Base-by-base conservation (phyloP, 345 rosid genomes). In the Anastatica hierochuntica region DNA sequence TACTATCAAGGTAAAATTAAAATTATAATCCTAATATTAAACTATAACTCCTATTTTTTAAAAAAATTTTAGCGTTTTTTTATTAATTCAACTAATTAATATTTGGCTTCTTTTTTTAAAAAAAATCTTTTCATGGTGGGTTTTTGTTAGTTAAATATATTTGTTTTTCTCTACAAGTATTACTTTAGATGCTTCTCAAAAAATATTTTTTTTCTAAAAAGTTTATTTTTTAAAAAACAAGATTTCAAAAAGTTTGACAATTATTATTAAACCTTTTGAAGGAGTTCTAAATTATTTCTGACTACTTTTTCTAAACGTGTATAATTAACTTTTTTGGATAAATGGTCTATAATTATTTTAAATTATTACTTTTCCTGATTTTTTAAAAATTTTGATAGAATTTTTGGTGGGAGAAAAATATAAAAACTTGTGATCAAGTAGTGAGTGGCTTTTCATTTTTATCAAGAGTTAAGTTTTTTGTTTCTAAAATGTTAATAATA, bases 1-100 rank as follows among this genome's bases (percentile, higher is more conserved):
- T 37, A 50, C 50, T 7, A 61, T 48, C 14, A 55, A 71, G 53
- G 94, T 86, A 72, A 81, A 69, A 4, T 6, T 29, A 4, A 29
- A 24, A 24, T 24, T 1, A 29, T n/a, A 29, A 29, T 8, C 4
- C 0, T 6, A 29, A 29, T 0, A 29, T 6, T 29, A 7, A 29
- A 29, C 7, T 29, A 24, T 8, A 2, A 7, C 2, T 29, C 33
- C 33, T 6, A 29, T 29, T 29, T 29, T 29, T 29, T 0, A 9
- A 29, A 29, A 29, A 2, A 29, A 29, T 29, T 3, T 29, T 29
- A 1, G 7, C 33, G 33, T 6, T 29, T 29, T 29, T 29, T 7
- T 29, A 29, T 7, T 24, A 24, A 2, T 29, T 8, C 8, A 29
- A 5, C 8, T 29, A 29, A 29, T 29, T 29, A 29, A 29, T 7